Percentiles rank a stretch among this genome's conserved stretches.
Conservation (phyloP, 768 basidiomycete species). For the Boletus speciosus region DNA sequence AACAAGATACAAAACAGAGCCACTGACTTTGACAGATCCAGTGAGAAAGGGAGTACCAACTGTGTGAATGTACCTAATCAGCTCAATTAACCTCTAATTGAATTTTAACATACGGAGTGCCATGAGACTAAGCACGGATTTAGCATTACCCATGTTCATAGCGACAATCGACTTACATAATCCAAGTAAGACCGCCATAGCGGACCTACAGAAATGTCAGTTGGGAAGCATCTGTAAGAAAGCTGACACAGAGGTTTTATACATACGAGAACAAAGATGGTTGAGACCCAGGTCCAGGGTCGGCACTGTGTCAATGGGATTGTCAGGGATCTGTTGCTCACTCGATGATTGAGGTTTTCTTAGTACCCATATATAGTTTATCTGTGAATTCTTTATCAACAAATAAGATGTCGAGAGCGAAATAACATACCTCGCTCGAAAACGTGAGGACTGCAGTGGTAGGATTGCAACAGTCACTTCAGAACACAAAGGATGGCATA, state of each 20-base stretch:
- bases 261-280: not conserved
- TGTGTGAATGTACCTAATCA: too few species aligned
- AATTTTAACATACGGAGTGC: not conserved
- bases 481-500: not conserved
- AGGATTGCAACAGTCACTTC: not conserved
- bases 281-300: constrained; percentile 5
- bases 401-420: not conserved
- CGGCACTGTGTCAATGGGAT: not conserved
- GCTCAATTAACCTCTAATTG: too few species aligned
- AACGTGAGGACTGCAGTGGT: constrained; percentile 5
- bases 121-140: not conserved
- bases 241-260: too few species aligned
- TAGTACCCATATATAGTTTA: constrained; percentile 12
- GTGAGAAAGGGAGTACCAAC: too few species aligned
- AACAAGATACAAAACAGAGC: too few species aligned
- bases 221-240: not conserved
- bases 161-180: not conserved
- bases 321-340: not conserved
- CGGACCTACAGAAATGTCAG: not conserved
- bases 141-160: not conserved
- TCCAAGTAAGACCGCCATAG: not conserved
- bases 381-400: not conserved
- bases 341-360: not conserved
- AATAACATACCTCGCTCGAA: constrained; percentile 1
- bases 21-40: too few species aligned